These are phyloP conservation scores for Caloboletus inedulis DNA, from an alignment of 1,284 basidiomycete genomes.

Conservation along the genomic window DNA sequence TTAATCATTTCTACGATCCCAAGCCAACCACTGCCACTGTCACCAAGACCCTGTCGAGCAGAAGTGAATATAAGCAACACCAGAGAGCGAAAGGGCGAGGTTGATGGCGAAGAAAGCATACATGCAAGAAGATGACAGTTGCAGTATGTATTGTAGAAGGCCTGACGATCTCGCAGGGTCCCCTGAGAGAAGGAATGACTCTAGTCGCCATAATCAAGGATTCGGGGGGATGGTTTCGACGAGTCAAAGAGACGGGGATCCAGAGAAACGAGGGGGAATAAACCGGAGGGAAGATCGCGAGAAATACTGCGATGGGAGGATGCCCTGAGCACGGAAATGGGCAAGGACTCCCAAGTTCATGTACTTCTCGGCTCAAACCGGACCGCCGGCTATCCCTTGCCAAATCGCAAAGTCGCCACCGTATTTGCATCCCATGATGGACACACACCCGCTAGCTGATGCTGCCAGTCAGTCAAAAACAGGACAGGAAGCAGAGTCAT, in stretches of 20 bases:
- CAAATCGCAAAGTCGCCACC: conserved; percentile 1
- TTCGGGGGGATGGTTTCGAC: conserved; percentile 20
- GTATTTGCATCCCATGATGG: conserved; percentile 16
- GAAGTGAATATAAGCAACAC: conserved; percentile 3
- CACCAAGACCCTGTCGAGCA: conserved; percentile 62
- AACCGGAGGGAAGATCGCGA: conserved; percentile 3
- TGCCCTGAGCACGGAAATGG: conserved; percentile 2
- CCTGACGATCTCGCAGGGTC: conserved; percentile 47
- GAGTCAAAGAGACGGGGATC: not conserved
- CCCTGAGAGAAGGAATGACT: conserved; percentile 27
- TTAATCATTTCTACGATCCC: conserved; percentile 71
- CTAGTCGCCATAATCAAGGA: conserved; percentile 21
- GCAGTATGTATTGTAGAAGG: conserved; percentile 70
- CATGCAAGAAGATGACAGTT: conserved; percentile 87
- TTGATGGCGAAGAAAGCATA: conserved; percentile 35
- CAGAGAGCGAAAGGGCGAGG: conserved; percentile 5
- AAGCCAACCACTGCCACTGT: conserved; percentile 73
- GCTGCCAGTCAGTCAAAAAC: conserved; percentile 10
- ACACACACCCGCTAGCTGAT: conserved; percentile 10
- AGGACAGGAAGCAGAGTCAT: conserved; percentile 11
- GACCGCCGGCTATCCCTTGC: conserved; percentile 15
- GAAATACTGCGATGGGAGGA: conserved; percentile 1
- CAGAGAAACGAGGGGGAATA: not conserved
- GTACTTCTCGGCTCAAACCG: conserved; percentile 24
- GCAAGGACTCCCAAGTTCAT: not conserved